Evolutionary conservation across 768 basidiomycete genomes (phyloP), one percentile per base, ranked within the genome.

Genomic region (Sporobolomyces phaffii): DNA sequence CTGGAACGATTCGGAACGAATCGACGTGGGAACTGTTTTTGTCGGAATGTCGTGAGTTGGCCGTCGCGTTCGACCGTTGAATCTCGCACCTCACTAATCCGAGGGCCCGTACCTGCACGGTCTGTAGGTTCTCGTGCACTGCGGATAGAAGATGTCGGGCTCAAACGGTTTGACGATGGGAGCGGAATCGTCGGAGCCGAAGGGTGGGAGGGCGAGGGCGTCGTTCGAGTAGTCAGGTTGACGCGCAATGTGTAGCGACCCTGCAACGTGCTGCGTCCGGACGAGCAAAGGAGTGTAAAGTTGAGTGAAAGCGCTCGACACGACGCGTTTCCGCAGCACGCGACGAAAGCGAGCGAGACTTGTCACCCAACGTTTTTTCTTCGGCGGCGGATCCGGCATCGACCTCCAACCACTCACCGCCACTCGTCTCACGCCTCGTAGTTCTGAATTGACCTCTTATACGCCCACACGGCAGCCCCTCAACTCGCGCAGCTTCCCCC

Each of bases 381-480:
- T 33, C 33, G 15, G 38, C 38, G 38, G 38, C 38, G 38, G 38
- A 9, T 38, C 17, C 38, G 10, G 38, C 41, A 18, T n/a, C 31
- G 29, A 22, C 48, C 33, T 24, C 40, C 17, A 11, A 13, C 10
- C 31, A 7, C 60, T 3, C 60, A n/a, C 8, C 43, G 18, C 15
- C 59, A 20, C 20, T 40, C 34, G 7, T 28, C n/a, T 41, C 40
- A 24, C 50, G 20, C 28, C 38, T 31, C 40, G 24, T 10, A n/a
- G 33, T 52, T 52, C 56, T 52, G 14, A 47, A 38, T 40, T 59
- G 52, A 56, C 57, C 65, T 54, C 52, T 56, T 24, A 68, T 47
- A 43, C 66, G 66, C 66, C 66, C 66, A 68, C 66, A 62, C 66
- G 66, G 66, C 66, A 68, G 28, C 22, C 51, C 50, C 50, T 28